Base-by-base conservation (phyloP, 1,139 yeast genomes). In the Debaryomyces subglobosus region DNA sequence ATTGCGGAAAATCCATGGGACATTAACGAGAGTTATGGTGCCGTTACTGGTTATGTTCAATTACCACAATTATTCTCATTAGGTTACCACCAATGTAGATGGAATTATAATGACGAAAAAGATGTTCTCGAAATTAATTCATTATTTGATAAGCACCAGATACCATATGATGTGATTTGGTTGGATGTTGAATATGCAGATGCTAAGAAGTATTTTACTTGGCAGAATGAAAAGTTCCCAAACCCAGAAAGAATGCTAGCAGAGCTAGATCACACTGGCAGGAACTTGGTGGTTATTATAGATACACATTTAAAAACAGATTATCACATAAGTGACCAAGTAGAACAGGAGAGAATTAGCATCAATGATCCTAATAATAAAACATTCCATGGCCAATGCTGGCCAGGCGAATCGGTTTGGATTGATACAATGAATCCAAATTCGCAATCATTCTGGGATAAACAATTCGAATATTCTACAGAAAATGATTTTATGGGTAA, bases 371-470 rank as follows among this genome's bases (percentile, higher is more conserved):
- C 63, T 3, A 40, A 51, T 2, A 69, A 74, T 37, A 65, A 71
- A 1, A 69, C 84, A 2, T 92, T 77, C 63, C 74, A 79, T 51
- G 99, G 97, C 2, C 95, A 91, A 65, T 94, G 99, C 68, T 94
- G 99, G 99, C 98, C 99, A 0, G 99, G 99, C 0, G 92, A 89
- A 58, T 87, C 96, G 0, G 77, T 90, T 3, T 94, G 99, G 98
- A 81, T 94, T 44, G 99, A 94, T 59, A 78, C 96, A 0, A 68
- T 90, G 52, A 81, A 85, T 59, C 91, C 95, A 0, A 63, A 70
- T 2, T 79, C 89, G 1, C 80, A 74, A 48, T 61, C 62, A 6
- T 78, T 77, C 54, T 94, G 98, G 98, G 71, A 67, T 51, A 36
- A 53, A 15, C 62, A 64, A 23, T 72, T 67, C 52, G 54, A 50